These are phyloP conservation scores for Metschnikowia koreensis DNA, from an alignment of 805 yeast genomes.

Conservation along the genomic window DNA sequence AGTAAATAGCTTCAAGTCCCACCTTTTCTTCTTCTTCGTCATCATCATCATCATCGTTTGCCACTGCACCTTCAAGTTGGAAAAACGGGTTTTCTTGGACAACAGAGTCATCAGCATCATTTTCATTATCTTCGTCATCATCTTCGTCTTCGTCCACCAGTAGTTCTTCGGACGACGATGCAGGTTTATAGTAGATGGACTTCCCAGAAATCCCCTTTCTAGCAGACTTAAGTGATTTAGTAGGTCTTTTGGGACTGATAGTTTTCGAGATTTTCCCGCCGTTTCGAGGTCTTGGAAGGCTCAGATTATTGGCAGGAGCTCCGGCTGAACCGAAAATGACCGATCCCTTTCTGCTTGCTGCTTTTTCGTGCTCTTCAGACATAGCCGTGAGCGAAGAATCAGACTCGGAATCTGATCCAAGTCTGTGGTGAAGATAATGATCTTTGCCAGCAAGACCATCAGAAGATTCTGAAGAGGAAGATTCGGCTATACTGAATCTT, in stretches of 20 bases:
- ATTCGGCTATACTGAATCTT: conserved; percentile 37
- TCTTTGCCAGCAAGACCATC: conserved; percentile 19
- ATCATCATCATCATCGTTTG: conserved; percentile 2
- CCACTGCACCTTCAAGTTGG: not conserved
- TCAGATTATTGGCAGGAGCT: not conserved
- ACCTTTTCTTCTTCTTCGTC: conserved; percentile 14
- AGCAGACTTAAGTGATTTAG: conserved; percentile 11
- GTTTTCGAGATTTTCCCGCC: conserved; percentile 4
- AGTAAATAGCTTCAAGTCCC: conserved; percentile 23
- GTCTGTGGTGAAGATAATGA: conserved; percentile 1
- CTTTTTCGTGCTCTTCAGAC: conserved; percentile 20
- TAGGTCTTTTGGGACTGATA: conserved; percentile 4
- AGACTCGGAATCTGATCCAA: conserved; percentile 24
- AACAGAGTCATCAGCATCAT: not conserved
- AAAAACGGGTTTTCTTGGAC: not conserved
- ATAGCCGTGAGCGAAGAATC: conserved; percentile 44
- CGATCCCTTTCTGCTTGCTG: conserved; percentile 15
- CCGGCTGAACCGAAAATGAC: conserved; percentile 9
- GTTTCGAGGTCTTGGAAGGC: not conserved
- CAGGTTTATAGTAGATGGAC: conserved; percentile 3
- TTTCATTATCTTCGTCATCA: not conserved
- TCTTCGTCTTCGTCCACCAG: conserved; percentile 3
- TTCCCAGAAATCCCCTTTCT: conserved; percentile 15
- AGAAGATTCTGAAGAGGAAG: conserved; percentile 28
- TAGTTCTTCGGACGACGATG: conserved; percentile 2